These are phyloP conservation scores for Leccinum subgranulosum DNA, from an alignment of 768 basidiomycete genomes.

Conservation along the genomic window DNA sequence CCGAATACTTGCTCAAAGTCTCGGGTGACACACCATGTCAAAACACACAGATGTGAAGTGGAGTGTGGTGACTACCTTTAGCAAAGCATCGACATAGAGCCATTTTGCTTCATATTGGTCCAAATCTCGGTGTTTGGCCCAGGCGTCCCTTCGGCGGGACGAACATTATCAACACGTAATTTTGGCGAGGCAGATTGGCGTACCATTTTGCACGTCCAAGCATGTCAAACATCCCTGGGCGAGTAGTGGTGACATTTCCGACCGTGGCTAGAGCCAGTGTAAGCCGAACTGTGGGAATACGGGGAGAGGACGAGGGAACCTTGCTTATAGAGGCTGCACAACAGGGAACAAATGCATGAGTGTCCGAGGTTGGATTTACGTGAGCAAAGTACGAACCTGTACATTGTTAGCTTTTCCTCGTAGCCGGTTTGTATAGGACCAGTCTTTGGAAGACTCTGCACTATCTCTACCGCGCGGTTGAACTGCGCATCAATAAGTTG, in stretches of 20 bases:
- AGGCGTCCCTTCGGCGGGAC: slow-evolving; percentile 70
- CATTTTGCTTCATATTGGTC: slow-evolving; percentile 79
- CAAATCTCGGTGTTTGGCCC: slow-evolving; percentile 89
- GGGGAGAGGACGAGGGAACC: slow-evolving; percentile 42
- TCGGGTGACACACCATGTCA: slow-evolving; percentile 26
- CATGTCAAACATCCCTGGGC: slow-evolving; percentile 90
- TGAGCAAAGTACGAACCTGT: slow-evolving; percentile 55
- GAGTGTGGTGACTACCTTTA: slow-evolving; percentile 54
- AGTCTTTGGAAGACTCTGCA: slow-evolving; percentile 88
- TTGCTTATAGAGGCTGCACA: slow-evolving; percentile 85
- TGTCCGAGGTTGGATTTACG: neutral
- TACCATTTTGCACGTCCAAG: slow-evolving; percentile 92
- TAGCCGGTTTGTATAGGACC: slow-evolving; percentile 95
- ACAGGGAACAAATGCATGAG: slow-evolving; percentile 7
- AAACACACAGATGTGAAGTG: neutral
- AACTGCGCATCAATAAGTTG: slow-evolving; percentile 82
- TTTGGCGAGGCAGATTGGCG: slow-evolving; percentile 11
- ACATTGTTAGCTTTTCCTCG: slow-evolving; percentile 92
- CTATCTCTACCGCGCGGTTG: slow-evolving; percentile 90
- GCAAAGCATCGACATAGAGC: slow-evolving; percentile 82
- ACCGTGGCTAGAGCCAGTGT: slow-evolving; percentile 62
- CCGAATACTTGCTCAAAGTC: slow-evolving; percentile 81
- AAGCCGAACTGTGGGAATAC: neutral
- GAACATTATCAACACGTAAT: slow-evolving; percentile 21
- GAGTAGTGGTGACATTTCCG: slow-evolving; percentile 75